phyloP scores from a whole-genome alignment of 176 grass and related monocot genomes.

The Raddia distichophylla region DNA sequence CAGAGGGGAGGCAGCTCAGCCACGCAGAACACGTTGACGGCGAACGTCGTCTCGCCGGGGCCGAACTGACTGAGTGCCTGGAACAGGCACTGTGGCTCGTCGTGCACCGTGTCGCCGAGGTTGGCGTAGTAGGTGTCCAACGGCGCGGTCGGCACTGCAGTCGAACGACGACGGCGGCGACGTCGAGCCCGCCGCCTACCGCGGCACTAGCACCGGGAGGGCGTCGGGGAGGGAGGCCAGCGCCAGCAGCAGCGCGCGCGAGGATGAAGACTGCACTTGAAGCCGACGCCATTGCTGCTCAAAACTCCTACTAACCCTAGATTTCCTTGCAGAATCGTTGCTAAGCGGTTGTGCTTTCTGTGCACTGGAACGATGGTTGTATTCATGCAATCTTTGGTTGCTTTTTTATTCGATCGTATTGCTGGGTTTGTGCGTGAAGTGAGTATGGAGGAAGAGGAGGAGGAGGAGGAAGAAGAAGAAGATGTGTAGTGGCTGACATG shows the following conservation, averaged over 20 bases:
- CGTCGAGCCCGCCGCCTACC: conserved; percentile 13
- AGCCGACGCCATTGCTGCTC: conserved; percentile 37
- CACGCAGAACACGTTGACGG: conserved; percentile 65
- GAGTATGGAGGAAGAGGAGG: no score
- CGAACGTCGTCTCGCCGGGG: conserved; percentile 30
- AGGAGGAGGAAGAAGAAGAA: no score
- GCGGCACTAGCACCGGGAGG: conserved; percentile 1
- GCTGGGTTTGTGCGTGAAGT: conserved; percentile 50
- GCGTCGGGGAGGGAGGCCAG: neutral
- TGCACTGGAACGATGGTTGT: conserved; percentile 26
- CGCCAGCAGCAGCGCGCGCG: no score
- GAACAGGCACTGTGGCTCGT: conserved; percentile 68
- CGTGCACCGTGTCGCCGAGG: conserved; percentile 61
- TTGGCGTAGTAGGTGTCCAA: conserved; percentile 70
- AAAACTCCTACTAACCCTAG: neutral
- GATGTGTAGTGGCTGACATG: no score
- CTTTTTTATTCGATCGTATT: no score
- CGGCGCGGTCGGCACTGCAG: conserved; percentile 51
- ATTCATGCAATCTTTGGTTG: no score
- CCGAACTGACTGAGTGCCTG: conserved; percentile 67
- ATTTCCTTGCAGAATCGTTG: neutral
- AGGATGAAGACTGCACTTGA: neutral
- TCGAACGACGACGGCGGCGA: no score
- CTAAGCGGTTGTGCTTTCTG: neutral
- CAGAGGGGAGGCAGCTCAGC: no score